These are phyloP conservation scores for Miamiensis avidus DNA, from an alignment of 169 alveolate genomes.

Conservation along the genomic window DNA sequence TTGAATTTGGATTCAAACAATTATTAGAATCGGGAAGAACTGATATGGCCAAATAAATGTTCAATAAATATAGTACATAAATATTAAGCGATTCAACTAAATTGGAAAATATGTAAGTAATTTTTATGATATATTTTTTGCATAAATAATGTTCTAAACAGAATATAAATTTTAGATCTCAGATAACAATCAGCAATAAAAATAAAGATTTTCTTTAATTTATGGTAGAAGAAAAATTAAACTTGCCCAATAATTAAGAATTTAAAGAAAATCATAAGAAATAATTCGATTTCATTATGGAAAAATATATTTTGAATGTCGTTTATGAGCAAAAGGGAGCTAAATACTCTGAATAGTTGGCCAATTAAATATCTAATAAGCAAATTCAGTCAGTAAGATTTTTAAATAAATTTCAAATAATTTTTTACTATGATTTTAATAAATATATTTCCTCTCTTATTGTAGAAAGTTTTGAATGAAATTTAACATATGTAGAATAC, in stretches of 20 bases:
- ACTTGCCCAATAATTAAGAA: too few species aligned
- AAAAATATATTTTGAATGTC: too few species aligned
- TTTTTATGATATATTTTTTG: too few species aligned
- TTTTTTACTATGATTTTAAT: not conserved
- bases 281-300: too few species aligned
- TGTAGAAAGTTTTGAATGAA: not conserved
- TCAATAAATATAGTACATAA: not conserved
- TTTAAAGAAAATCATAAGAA: too few species aligned
- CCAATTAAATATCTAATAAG: not conserved
- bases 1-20: not conserved
- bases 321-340: not conserved
- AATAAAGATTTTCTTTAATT: too few species aligned
- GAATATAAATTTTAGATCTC: too few species aligned
- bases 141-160: too few species aligned
- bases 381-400: not conserved
- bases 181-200: too few species aligned
- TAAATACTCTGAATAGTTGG: not conserved
- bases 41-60: not conserved
- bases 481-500: not conserved
- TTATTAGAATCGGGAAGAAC: not conserved
- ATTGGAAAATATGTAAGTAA: not conserved
- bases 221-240: too few species aligned
- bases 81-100: too few species aligned
- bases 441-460: not conserved
- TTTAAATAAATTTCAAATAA: too few species aligned